A percentile compares a stretch with the other conserved stretches of the same genome.
phyloP scores from a whole-genome alignment of 257 asterid genomes.

The Datura wrightii region DNA sequence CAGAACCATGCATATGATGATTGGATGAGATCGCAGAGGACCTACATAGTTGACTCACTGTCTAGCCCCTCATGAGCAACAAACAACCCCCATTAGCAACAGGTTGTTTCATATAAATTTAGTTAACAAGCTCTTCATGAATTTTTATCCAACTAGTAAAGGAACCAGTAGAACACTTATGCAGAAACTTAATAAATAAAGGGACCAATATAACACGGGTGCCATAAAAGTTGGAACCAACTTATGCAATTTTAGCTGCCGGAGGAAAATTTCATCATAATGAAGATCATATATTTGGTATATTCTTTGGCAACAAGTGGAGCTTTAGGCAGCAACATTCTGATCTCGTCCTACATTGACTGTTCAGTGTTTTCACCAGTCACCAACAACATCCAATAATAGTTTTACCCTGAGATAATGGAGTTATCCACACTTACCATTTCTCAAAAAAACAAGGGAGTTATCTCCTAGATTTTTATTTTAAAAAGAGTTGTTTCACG shows the following conservation, averaged over 20 bases:
- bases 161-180: background rate
- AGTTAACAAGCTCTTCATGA: background rate
- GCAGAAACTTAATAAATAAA: background rate
- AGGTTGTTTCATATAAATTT: background rate
- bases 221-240: background rate
- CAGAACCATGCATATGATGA: background rate
- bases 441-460: background rate
- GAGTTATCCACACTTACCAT: too few species aligned
- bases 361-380: background rate
- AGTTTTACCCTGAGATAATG: background rate
- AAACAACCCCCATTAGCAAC: background rate
- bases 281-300: background rate
- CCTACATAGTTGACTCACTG: background rate
- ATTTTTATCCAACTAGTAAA: background rate
- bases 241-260: slow-evolving; percentile 12
- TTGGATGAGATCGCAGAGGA: background rate
- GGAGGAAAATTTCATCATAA: slow-evolving; percentile 3
- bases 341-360: background rate
- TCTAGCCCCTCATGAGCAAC: background rate
- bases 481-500: background rate
- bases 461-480: background rate
- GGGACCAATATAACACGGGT: background rate
- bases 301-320: background rate
- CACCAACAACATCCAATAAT: slow-evolving; percentile 4
- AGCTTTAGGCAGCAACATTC: background rate